A percentile compares a stretch with the other conserved stretches of the same genome.
These are phyloP conservation scores for Phytophthora melonis DNA, from an alignment of 352 stramenopile genomes.

Conservation along the genomic window DNA sequence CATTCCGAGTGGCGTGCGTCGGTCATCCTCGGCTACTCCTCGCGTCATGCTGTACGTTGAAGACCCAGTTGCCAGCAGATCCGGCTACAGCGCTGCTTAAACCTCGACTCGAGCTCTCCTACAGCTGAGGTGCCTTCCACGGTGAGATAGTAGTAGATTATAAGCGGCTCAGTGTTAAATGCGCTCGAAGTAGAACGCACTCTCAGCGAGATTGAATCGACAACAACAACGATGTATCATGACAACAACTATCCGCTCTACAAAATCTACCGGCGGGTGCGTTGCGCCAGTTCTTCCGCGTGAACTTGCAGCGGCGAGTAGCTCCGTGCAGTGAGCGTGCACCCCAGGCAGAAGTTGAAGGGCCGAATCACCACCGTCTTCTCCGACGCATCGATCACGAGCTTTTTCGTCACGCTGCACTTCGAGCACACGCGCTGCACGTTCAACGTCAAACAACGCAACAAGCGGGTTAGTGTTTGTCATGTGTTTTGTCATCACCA, in stretches of 20 bases:
- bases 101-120: not conserved
- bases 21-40: slow-evolving; percentile 34
- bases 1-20: slow-evolving; percentile 15
- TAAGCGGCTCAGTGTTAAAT: slow-evolving; percentile 4
- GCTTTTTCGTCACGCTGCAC: slow-evolving; percentile 45
- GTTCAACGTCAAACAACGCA: not conserved
- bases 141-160: slow-evolving; percentile 30
- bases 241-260: not conserved
- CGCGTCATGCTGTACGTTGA: slow-evolving; percentile 43
- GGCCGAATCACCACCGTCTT: slow-evolving; percentile 40
- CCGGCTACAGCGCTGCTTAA: slow-evolving; percentile 31
- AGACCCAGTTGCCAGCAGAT: slow-evolving; percentile 25
- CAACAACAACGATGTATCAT: slow-evolving; percentile 27
- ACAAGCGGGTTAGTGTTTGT: not conserved
- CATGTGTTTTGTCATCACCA: not conserved
- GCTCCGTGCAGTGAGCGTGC: slow-evolving; percentile 43
- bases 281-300: slow-evolving; percentile 38
- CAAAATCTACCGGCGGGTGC: slow-evolving; percentile 12
- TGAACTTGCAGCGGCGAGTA: slow-evolving; percentile 44
- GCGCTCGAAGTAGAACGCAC: slow-evolving; percentile 26
- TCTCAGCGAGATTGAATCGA: slow-evolving; percentile 6
- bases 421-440: slow-evolving; percentile 37
- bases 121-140: slow-evolving; percentile 2
- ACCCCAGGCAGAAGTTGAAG: slow-evolving; percentile 55
- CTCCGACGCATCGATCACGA: slow-evolving; percentile 39